Evolutionary conservation across 805 yeast species (phyloP).

Genomic region (Cephaloascus albidus): DNA sequence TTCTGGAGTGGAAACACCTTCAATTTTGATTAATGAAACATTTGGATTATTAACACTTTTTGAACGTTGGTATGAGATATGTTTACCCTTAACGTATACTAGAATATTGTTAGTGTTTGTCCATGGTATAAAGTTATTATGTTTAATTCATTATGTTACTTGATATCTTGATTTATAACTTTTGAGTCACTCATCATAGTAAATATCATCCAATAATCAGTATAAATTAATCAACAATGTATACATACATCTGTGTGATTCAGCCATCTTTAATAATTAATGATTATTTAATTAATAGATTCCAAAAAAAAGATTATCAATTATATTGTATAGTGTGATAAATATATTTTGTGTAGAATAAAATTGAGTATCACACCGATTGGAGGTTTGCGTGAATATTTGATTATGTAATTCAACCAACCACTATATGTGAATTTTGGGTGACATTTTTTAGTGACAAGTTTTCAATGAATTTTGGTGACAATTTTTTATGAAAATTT

Average conservation of each 20-base stretch:
- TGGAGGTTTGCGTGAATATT: no score
- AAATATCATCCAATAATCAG: not conserved
- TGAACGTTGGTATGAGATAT: slow-evolving; percentile 99
- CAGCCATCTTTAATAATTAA: slow-evolving; percentile 61
- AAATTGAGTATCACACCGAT: no score
- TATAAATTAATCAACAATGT: not conserved
- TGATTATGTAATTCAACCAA: no score
- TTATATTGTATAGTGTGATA: no score
- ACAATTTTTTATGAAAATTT: no score
- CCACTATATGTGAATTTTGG: no score
- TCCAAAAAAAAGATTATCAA: slow-evolving; percentile 2
- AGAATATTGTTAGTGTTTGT: slow-evolving; percentile 25
- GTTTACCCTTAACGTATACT: slow-evolving; percentile 99
- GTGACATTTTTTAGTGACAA: no score
- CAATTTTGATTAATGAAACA: slow-evolving; percentile 93
- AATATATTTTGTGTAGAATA: no score
- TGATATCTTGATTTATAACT: not conserved
- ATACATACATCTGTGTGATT: slow-evolving; percentile 97
- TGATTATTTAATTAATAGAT: slow-evolving; percentile 1
- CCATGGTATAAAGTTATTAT: not conserved
- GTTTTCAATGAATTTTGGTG: no score
- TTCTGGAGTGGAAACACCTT: slow-evolving; percentile 85
- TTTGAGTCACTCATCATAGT: not conserved
- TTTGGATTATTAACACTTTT: slow-evolving; percentile 97
- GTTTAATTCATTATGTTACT: slow-evolving; percentile 1